A percentile compares a stretch with the other conserved stretches of the same genome.
Evolutionary conservation across 164 flowering plant species (phyloP).

Genomic region (Annona cherimola): DNA sequence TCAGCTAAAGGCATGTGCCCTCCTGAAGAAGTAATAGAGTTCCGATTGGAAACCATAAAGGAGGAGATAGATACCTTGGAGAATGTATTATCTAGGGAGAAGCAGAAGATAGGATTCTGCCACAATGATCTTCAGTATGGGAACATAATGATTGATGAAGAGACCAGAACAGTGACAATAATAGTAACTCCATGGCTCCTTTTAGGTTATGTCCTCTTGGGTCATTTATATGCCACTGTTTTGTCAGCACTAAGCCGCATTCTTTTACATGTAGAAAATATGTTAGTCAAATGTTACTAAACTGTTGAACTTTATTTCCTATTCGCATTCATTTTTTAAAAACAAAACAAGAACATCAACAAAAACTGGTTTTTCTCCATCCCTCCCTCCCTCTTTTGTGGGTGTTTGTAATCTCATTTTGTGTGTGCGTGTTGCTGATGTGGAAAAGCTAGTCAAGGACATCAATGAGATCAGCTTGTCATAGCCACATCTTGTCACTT

Average conservation of each 20-base stretch:
- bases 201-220: neutral
- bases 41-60: conserved; percentile 44
- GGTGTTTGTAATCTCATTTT: too few relatives aligned
- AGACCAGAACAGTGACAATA: conserved; percentile 57
- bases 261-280: neutral
- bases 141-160: conserved; percentile 90
- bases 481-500: too few relatives aligned
- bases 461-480: too few relatives aligned
- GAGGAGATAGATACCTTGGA: conserved; percentile 50
- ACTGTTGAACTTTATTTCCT: too few relatives aligned
- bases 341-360: too few relatives aligned
- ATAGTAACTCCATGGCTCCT: conserved; percentile 50
- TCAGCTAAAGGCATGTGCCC: conserved; percentile 49
- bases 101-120: conserved; percentile 65
- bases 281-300: too few relatives aligned
- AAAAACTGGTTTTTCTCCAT: too few relatives aligned
- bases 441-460: too few relatives aligned
- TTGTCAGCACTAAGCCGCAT: neutral
- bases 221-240: neutral
- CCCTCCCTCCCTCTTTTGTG: too few relatives aligned
- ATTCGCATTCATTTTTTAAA: too few relatives aligned
- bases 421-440: too few relatives aligned
- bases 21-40: conserved; percentile 35
- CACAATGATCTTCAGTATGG: conserved; percentile 98
- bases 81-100: conserved; percentile 29